A percentile compares a stretch with the other conserved stretches of the same genome.
Evolutionary conservation across 2,329 filamentous ascomycete genomes (phyloP).

Genomic region (Fusarium tjaetaba): DNA sequence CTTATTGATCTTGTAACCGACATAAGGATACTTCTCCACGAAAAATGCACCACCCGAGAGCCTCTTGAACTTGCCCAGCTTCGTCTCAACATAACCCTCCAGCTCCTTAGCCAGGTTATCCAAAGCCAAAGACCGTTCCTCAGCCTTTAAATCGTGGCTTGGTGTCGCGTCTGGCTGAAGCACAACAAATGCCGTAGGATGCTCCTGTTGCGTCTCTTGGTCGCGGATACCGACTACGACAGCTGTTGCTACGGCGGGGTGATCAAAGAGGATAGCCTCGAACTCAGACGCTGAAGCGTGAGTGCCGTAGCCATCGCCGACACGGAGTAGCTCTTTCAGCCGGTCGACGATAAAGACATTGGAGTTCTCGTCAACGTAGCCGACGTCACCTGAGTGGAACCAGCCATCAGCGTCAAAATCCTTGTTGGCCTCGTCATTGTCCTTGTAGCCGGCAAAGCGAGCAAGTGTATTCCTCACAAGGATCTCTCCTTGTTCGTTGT

Average conservation of each 20-base stretch:
- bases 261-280: neutral
- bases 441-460: neutral
- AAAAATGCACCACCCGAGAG: neutral
- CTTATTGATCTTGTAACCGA: neutral
- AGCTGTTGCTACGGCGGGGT: neutral
- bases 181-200: neutral
- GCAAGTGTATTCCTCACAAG: neutral
- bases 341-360: neutral
- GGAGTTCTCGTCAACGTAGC: neutral
- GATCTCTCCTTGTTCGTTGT: neutral
- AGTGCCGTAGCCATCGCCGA: neutral
- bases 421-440: neutral
- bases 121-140: neutral
- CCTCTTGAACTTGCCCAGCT: neutral
- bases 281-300: neutral
- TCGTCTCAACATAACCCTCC: neutral
- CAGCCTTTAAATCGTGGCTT: neutral
- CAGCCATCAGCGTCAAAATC: neutral
- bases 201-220: neutral
- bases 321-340: neutral
- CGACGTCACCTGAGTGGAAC: neutral
- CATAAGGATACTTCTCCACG: neutral
- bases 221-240: neutral
- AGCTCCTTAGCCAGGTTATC: neutral
- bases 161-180: neutral